Conservation (phyloP, 176 grass and related monocot genomes). For the Pharus latifolius region DNA sequence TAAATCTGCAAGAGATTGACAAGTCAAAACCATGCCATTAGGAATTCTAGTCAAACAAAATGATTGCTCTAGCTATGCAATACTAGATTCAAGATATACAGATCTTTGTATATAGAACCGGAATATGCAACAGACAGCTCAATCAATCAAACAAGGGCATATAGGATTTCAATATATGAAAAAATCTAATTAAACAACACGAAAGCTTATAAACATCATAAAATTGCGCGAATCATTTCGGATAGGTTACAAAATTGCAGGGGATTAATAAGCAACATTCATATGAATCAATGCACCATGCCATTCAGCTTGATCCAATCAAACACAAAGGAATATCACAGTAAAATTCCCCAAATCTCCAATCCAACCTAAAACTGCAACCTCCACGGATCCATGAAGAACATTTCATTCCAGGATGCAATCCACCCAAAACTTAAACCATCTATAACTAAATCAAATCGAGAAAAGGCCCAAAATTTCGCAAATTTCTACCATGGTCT, state of each 20-base stretch:
- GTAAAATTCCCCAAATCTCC: background rate
- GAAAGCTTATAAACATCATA: background rate
- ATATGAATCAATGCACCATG: background rate
- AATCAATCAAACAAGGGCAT: background rate
- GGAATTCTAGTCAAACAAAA: background rate
- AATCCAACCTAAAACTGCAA: background rate
- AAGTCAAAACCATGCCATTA: conserved; percentile 11
- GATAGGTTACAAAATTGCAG: background rate
- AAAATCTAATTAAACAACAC: background rate
- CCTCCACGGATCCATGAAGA: background rate
- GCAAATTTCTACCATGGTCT: background rate
- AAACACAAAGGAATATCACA: background rate
- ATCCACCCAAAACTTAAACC: background rate
- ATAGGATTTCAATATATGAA: background rate
- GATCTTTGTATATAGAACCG: background rate
- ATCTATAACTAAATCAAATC: background rate
- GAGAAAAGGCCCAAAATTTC: background rate
- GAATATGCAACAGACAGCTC: conserved; percentile 14
- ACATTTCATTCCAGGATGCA: background rate
- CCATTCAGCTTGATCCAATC: background rate
- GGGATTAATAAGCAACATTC: background rate
- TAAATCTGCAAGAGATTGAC: conserved; percentile 24
- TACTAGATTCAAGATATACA: too few species aligned
- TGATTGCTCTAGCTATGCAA: background rate
- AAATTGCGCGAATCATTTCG: background rate